Evolutionary conservation across 345 rosid species (phyloP).

Genomic region (Eucalyptus cloeziana): DNA sequence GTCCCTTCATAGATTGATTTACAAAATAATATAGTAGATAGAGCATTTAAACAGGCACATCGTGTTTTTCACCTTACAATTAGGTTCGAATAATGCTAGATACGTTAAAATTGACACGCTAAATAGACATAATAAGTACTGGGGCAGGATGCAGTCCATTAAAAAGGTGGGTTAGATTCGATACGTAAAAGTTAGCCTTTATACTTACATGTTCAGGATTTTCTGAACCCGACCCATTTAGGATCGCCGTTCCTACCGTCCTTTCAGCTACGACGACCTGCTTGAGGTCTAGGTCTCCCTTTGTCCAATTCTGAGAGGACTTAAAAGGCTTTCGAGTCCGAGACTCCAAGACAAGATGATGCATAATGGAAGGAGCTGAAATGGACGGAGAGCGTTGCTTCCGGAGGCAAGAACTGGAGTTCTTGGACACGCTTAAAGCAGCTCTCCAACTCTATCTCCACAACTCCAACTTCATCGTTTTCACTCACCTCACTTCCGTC

Average conservation of each 20-base stretch:
- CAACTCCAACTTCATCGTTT: background rate
- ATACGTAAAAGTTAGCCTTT: background rate
- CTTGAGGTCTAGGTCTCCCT: background rate
- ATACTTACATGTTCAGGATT: background rate
- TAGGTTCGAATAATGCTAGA: no score
- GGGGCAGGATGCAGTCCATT: background rate
- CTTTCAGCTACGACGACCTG: background rate
- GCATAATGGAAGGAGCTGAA: background rate
- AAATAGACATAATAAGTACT: no score
- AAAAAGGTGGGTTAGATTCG: background rate
- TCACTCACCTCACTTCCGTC: background rate
- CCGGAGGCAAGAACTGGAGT: background rate
- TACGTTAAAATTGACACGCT: background rate
- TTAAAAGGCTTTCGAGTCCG: background rate
- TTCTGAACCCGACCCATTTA: background rate
- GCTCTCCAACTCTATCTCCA: background rate
- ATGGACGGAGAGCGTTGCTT: background rate
- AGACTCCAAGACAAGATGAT: background rate
- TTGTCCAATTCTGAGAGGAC: background rate
- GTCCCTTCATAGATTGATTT: background rate
- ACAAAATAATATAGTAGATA: background rate
- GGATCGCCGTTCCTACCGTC: background rate
- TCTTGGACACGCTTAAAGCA: background rate
- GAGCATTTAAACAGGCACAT: background rate
- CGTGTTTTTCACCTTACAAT: background rate